Conservation (phyloP, 2,329 filamentous ascomycete species). For the Acrodontium crateriforme region DNA sequence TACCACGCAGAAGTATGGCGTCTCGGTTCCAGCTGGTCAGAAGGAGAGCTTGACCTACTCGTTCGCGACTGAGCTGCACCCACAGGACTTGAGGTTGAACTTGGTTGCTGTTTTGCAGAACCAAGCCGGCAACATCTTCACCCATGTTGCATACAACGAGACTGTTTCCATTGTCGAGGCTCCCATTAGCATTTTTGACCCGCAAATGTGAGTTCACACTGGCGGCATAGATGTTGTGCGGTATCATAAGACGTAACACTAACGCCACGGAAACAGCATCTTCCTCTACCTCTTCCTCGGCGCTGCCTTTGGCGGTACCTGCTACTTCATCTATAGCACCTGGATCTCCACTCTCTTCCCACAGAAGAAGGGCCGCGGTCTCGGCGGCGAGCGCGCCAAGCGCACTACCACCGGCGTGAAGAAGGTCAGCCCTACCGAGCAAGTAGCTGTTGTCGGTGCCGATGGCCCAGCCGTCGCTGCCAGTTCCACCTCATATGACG, state of each 20-base stretch:
- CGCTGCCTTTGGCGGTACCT: conserved; percentile 60
- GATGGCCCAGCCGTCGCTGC: conserved; percentile 57
- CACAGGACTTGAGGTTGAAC: conserved; percentile 71
- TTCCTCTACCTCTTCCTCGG: conserved; percentile 93
- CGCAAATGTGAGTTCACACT: conserved; percentile 62
- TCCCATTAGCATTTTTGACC: conserved; percentile 82
- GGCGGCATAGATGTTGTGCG: no score
- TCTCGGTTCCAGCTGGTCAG: conserved; percentile 61
- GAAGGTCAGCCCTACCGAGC: conserved; percentile 49
- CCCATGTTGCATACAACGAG: conserved; percentile 66
- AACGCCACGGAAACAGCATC: conserved; percentile 61
- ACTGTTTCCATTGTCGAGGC: conserved; percentile 79
- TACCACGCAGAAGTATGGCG: conserved; percentile 59
- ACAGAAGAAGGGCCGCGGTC: conserved; percentile 51
- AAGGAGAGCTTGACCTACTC: conserved; percentile 65
- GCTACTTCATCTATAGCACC: conserved; percentile 96
- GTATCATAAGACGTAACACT: no score
- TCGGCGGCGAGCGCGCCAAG: conserved; percentile 52
- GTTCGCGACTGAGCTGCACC: conserved; percentile 84
- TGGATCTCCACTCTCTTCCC: conserved; percentile 96
- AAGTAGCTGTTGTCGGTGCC: conserved; percentile 50
- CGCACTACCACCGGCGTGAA: conserved; percentile 48
- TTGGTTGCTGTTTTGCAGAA: conserved; percentile 62
- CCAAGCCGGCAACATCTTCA: conserved; percentile 54
- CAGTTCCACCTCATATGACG: conserved; percentile 65